Conservation (phyloP, 495 filamentous ascomycete species). For the Platismatia glauca region DNA sequence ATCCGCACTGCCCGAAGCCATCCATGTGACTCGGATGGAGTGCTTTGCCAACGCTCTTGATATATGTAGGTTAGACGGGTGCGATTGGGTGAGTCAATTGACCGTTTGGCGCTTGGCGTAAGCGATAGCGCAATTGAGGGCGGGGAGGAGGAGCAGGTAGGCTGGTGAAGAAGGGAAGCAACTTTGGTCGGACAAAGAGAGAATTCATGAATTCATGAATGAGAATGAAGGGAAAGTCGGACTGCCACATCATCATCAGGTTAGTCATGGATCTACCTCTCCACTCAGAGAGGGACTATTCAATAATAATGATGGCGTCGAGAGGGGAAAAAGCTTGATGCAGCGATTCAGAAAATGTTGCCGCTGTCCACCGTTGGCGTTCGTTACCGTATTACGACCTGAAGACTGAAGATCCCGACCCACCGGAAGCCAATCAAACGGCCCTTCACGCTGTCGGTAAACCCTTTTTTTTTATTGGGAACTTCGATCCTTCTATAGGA, state of each 20-base stretch:
- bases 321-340: too few species aligned
- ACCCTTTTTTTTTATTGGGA: too few species aligned
- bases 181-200: not conserved
- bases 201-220: not conserved
- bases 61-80: not conserved
- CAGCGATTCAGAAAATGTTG: too few species aligned
- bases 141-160: not conserved
- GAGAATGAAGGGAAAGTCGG: not conserved
- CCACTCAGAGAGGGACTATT: not conserved
- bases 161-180: not conserved
- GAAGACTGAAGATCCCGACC: constrained; percentile 7
- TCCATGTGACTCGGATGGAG: constrained; percentile 13
- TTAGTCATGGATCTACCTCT: not conserved
- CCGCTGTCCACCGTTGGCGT: not conserved
- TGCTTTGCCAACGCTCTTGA: not conserved
- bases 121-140: not conserved
- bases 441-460: constrained; percentile 10
- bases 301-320: too few species aligned
- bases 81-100: not conserved
- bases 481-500: too few species aligned
- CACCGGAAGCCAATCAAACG: constrained; percentile 12
- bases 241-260: constrained; percentile 7
- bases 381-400: too few species aligned
- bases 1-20: constrained; percentile 22
- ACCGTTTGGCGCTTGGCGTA: not conserved